Percentiles rank a stretch among this genome's conserved stretches.
Conservation (phyloP, 345 rosid genomes). For the Lepidium didymum region DNA sequence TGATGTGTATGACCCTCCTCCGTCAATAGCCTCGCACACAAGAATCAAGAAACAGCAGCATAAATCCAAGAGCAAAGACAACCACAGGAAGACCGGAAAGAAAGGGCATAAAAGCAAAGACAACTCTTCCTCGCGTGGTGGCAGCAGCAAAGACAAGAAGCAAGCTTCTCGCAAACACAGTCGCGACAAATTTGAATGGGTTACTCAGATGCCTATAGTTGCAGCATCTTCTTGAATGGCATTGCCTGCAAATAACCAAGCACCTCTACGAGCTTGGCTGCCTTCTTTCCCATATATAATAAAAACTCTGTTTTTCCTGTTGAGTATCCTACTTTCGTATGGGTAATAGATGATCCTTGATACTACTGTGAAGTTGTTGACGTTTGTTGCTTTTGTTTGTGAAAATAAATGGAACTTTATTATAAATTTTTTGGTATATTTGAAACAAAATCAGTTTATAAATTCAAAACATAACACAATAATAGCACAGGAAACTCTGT, state of each 20-base stretch:
- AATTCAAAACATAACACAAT: neutral
- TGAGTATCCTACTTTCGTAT: neutral
- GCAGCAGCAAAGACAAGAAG: conserved; percentile 57
- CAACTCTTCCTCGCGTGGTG: conserved; percentile 40
- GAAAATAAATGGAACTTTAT: neutral
- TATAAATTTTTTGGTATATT: neutral
- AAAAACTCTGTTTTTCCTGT: neutral
- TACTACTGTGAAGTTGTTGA: neutral
- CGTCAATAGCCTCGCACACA: conserved; percentile 60
- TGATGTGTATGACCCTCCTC: conserved; percentile 86
- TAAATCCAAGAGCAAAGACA: conserved; percentile 48
- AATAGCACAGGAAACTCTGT: neutral
- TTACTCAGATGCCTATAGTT: conserved; percentile 48
- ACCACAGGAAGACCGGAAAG: conserved; percentile 62
- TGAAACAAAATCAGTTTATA: neutral
- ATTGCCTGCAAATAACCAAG: conserved; percentile 2
- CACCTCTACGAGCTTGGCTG: neutral
- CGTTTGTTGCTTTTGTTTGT: neutral
- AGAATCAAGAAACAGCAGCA: conserved; percentile 44
- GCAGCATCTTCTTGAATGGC: conserved; percentile 47
- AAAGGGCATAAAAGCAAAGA: conserved; percentile 61
- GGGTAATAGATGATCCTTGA: neutral
- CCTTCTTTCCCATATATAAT: neutral
- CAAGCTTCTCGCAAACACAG: conserved; percentile 39
- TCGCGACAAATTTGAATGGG: conserved; percentile 19